Evolutionary conservation across 1,284 basidiomycete species (phyloP).

Genomic region (Stygiomarasmius scandens): DNA sequence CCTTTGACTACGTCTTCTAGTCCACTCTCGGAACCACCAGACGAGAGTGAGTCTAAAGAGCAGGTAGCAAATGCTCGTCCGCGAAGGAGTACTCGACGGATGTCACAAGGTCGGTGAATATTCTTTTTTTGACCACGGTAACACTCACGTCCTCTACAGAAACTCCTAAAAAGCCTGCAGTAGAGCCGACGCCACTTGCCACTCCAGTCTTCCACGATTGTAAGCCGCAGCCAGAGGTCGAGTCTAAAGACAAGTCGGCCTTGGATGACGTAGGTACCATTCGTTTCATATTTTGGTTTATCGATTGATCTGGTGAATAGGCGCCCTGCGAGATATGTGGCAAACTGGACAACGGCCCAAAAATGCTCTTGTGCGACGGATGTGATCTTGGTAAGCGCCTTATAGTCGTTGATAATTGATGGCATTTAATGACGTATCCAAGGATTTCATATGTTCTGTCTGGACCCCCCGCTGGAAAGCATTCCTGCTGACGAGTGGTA

Average conservation of each 20-base stretch:
- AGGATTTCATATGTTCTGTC: slow-evolving; percentile 97
- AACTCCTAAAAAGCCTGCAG: slow-evolving; percentile 21
- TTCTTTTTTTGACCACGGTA: background rate
- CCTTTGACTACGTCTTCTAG: slow-evolving; percentile 75
- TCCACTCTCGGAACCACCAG: slow-evolving; percentile 76
- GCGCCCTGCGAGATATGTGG: slow-evolving; percentile 90
- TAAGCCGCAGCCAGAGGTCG: background rate
- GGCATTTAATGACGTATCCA: slow-evolving; percentile 8
- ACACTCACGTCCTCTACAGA: slow-evolving; percentile 1
- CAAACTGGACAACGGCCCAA: slow-evolving; percentile 83
- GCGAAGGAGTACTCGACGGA: slow-evolving; percentile 46
- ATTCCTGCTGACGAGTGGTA: slow-evolving; percentile 93
- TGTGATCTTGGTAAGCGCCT: slow-evolving; percentile 85
- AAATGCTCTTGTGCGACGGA: slow-evolving; percentile 96
- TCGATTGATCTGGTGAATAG: slow-evolving; percentile 29
- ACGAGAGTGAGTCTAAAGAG: slow-evolving; percentile 66
- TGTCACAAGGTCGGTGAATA: slow-evolving; percentile 37
- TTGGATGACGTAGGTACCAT: slow-evolving; percentile 45
- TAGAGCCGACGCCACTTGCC: slow-evolving; percentile 22
- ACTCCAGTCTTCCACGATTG: slow-evolving; percentile 33
- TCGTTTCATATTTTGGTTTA: background rate
- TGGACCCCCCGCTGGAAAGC: slow-evolving; percentile 83
- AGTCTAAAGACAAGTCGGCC: slow-evolving; percentile 38
- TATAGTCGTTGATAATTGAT: background rate
- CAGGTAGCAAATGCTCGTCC: slow-evolving; percentile 29